Conservation (phyloP, 441 rosid species). For the Syzygium malaccense region DNA sequence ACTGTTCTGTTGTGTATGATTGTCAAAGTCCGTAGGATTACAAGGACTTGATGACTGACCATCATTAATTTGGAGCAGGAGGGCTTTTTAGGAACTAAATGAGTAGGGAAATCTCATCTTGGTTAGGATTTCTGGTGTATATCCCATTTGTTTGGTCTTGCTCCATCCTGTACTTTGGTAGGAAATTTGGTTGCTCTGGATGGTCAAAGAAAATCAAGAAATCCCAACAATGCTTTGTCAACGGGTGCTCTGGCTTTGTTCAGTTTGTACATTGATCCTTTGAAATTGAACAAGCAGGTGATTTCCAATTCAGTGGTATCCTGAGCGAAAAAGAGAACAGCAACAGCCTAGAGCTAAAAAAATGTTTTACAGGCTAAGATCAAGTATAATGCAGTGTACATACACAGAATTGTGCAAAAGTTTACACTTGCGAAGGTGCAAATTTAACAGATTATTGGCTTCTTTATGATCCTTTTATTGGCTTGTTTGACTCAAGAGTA, state of each 20-base stretch:
- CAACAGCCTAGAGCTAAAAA: neutral
- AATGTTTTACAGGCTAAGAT: neutral
- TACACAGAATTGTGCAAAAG: neutral
- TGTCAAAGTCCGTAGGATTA: neutral
- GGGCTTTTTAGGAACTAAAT: neutral
- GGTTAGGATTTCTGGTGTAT: neutral
- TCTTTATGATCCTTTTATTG: neutral
- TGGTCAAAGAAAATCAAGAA: neutral
- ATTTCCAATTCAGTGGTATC: neutral
- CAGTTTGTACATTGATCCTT: neutral
- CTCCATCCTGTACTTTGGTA: neutral
- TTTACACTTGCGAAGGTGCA: neutral
- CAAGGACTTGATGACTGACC: neutral
- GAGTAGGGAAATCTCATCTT: neutral
- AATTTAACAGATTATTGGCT: neutral
- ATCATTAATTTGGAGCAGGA: neutral
- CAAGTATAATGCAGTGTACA: neutral
- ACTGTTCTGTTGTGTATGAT: neutral
- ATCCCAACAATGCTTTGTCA: neutral
- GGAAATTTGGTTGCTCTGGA: neutral
- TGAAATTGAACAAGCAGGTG: neutral
- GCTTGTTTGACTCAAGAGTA: neutral
- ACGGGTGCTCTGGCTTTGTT: neutral
- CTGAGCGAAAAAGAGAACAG: neutral
- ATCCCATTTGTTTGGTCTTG: neutral